A percentile compares a stretch with the other conserved stretches of the same genome.
Conservation (phyloP, 768 basidiomycete species). For the Calocybe indica region DNA sequence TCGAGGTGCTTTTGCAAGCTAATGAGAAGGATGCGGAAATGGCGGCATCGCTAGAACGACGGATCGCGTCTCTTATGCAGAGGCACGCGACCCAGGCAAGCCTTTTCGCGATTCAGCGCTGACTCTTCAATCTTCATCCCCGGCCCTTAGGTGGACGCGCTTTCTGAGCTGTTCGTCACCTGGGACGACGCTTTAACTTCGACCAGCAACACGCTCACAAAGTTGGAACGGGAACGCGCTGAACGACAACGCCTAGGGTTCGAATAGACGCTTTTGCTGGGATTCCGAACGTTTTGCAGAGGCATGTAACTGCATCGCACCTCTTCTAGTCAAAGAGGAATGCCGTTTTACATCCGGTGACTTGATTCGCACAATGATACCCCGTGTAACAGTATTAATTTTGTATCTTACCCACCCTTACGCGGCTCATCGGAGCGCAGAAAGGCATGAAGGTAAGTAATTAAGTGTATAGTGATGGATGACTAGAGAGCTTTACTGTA, state of each 20-base stretch:
- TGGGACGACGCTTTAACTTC: slow-evolving; percentile 79
- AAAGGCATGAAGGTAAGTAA: not conserved
- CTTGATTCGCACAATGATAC: too few relatives aligned
- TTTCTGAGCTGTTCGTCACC: slow-evolving; percentile 79
- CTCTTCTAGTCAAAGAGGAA: not conserved
- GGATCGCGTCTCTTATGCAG: slow-evolving; percentile 61
- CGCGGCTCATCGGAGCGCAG: not conserved
- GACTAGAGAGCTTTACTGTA: slow-evolving; percentile 4
- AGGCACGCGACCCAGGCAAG: slow-evolving; percentile 66
- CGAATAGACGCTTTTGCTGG: slow-evolving; percentile 19
- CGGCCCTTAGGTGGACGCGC: slow-evolving; percentile 58
- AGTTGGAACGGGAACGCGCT: slow-evolving; percentile 53
- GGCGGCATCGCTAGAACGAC: slow-evolving; percentile 57
- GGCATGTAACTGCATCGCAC: not conserved
- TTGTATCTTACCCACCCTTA: not conserved
- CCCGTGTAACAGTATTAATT: too few relatives aligned
- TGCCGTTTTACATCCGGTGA: not conserved
- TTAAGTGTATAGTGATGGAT: slow-evolving; percentile 3
- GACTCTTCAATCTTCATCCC: not conserved
- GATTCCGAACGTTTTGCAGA: not conserved
- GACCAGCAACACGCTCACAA: slow-evolving; percentile 52
- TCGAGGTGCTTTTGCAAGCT: slow-evolving; percentile 49
- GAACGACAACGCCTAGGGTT: slow-evolving; percentile 61
- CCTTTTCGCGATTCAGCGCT: not conserved
- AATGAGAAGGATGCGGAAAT: slow-evolving; percentile 54